Conservation (phyloP, 2,329 filamentous ascomycete species). For the Pseudogymnoascus sp. region DNA sequence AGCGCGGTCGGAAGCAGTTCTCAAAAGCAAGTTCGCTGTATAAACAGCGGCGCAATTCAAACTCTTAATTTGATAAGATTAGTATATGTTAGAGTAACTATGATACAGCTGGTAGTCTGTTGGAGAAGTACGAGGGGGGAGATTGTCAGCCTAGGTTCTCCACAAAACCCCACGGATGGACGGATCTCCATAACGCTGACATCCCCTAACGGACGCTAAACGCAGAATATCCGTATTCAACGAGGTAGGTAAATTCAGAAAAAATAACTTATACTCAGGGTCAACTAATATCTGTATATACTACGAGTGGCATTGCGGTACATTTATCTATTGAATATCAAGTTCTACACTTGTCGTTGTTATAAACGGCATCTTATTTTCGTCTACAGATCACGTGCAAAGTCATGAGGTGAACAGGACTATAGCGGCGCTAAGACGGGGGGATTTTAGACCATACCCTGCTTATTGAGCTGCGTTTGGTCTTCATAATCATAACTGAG, state of each 20-base stretch:
- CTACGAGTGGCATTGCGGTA: background rate
- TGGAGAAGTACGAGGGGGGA: background rate
- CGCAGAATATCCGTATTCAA: background rate
- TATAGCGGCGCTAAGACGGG: too few relatives aligned
- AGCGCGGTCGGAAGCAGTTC: background rate
- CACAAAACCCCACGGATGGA: background rate
- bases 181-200: background rate
- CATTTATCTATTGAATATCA: background rate
- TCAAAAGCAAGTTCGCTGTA: background rate
- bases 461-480: too few relatives aligned
- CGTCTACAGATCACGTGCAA: too few relatives aligned
- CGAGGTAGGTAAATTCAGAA: background rate
- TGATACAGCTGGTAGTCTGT: background rate
- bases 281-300: background rate
- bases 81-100: background rate
- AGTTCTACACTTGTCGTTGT: background rate
- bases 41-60: background rate
- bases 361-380: background rate
- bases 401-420: too few relatives aligned
- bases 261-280: background rate
- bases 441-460: too few relatives aligned
- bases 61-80: background rate
- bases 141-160: background rate
- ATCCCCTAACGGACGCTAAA: background rate
- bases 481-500: too few relatives aligned